Conservation (phyloP, 208 protist species). For the Leishmania martiniquensis region DNA sequence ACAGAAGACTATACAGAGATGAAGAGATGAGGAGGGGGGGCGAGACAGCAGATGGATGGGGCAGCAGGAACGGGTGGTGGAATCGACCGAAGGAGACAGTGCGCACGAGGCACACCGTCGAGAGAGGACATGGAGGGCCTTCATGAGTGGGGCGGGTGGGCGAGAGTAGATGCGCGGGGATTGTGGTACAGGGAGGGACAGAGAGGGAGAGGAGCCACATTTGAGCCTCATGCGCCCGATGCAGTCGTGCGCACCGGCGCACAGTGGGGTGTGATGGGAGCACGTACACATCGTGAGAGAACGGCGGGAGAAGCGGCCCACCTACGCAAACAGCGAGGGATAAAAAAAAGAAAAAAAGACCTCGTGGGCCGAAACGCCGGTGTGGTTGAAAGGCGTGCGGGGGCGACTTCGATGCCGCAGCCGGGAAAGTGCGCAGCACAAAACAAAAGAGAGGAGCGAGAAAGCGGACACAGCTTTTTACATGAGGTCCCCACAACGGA, state of each 20-base stretch:
- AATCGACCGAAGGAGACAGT: not conserved
- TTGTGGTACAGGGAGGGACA: not conserved
- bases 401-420: not conserved
- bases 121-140: not conserved
- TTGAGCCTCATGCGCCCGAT: not conserved
- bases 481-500: constrained; percentile 1
- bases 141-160: not conserved
- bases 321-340: no score
- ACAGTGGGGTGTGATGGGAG: not conserved
- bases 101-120: not conserved
- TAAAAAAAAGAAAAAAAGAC: not conserved
- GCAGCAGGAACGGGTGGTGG: not conserved
- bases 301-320: no score
- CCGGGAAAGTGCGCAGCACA: not conserved
- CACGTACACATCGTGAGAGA: not conserved
- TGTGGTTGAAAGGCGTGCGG: not conserved
- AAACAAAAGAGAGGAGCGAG: no score
- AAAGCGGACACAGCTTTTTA: constrained; percentile 1
- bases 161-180: not conserved
- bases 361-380: not conserved
- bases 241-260: not conserved
- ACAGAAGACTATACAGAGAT: not conserved
- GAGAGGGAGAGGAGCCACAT: not conserved
- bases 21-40: not conserved
- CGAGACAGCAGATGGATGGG: not conserved